A percentile compares a stretch with the other conserved stretches of the same genome.
Conservation (phyloP, 495 filamentous ascomycete genomes). For the Aspergillus homomorphus region DNA sequence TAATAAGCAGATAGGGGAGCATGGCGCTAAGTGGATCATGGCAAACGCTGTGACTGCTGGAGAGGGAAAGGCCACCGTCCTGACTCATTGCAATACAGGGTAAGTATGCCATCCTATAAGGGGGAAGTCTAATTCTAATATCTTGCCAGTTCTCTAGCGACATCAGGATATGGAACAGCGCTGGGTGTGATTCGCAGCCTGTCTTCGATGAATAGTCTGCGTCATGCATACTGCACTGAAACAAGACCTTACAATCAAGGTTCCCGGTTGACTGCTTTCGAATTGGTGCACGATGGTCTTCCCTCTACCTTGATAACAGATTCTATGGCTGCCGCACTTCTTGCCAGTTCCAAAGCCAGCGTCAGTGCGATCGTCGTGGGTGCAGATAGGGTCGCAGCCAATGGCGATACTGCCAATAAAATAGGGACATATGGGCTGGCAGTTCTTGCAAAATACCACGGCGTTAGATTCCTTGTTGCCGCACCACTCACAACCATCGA, state of each 20-base stretch:
- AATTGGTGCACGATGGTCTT: constrained; percentile 88
- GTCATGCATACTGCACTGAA: constrained; percentile 91
- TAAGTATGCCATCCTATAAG: constrained; percentile 32
- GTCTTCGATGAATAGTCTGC: constrained; percentile 57
- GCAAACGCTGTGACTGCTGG: constrained; percentile 38
- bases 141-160: constrained; percentile 72
- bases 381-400: constrained; percentile 90
- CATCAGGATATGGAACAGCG: constrained; percentile 93
- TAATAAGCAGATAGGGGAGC: constrained; percentile 77
- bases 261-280: constrained; percentile 89
- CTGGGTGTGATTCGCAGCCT: constrained; percentile 91
- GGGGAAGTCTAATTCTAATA: constrained; percentile 3
- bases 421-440: constrained; percentile 94
- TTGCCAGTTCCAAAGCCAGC: constrained; percentile 56
- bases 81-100: constrained; percentile 98
- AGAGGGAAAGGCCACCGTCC: constrained; percentile 57
- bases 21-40: constrained; percentile 81
- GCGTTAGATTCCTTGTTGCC: constrained; percentile 90
- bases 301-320: constrained; percentile 94
- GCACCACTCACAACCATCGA: constrained; percentile 95
- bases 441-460: constrained; percentile 79
- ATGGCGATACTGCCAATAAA: constrained; percentile 98
- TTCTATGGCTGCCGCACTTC: constrained; percentile 88
- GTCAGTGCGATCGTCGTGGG: constrained; percentile 89
- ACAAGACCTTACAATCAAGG: constrained; percentile 98